Base-by-base conservation (phyloP, 768 basidiomycete species). In the Gymnopilus junonius region DNA sequence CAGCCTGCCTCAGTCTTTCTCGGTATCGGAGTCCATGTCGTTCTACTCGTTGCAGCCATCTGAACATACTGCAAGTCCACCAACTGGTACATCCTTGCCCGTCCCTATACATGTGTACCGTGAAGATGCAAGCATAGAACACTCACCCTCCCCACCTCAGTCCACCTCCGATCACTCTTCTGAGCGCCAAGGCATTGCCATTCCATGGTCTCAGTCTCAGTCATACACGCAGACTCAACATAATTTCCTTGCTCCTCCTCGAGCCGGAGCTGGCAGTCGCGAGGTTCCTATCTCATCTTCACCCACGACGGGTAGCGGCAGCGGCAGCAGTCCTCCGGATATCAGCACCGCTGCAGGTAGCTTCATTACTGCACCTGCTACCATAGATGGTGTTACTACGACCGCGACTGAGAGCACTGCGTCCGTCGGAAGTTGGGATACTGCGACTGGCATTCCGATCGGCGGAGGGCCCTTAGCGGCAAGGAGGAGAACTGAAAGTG, bases 331-430 rank as follows among this genome's bases (percentile, higher is more conserved):
- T 67, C 84, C 77, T 39, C 81, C 83, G 0, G 88, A 88, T 71
- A 82, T 92, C 69, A 91, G 90, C 72, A 89, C 88, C 0, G 90
- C 90, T 12, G 81, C 85, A 2, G 81, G 82, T 62, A 91, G 90
- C 59, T 89, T 91, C 66, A 82, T 91, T 21, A 90, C 90, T 4
- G 83, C 85, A 17, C 82, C 91, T 42, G 82, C 83, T 50, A 89
- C 88, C 7, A 71, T 88, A 11, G 81, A 81, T 15, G 84, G 85
- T 15, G 58, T 27, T 21, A 79, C 81, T 23, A 79, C 82, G 65
- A 87, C 87, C 17, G 80, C 83, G 69, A 81, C 83, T 66, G 87
- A 85, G 58, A 81, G 83, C 50, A 82, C 80, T 37, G 77, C 81
- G 17, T 73, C 79, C 14, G 14, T 46, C 20, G 66, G 69, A 50